These are phyloP conservation scores for Colletotrichum cereale DNA, from an alignment of 2,329 filamentous ascomycete genomes.

Conservation along the genomic window DNA sequence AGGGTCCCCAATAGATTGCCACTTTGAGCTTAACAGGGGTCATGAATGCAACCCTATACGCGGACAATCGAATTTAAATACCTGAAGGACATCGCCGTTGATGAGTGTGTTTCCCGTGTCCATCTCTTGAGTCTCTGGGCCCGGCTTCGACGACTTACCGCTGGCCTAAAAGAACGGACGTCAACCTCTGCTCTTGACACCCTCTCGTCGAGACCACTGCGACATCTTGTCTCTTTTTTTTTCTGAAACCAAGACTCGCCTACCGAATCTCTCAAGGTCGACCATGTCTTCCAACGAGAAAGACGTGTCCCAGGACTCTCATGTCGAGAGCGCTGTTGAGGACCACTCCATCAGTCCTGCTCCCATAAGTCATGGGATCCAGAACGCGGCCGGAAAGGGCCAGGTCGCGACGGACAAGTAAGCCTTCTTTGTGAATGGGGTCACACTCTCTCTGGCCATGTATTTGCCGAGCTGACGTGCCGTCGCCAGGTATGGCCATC, in stretches of 20 bases:
- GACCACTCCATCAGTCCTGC: constrained; percentile 33
- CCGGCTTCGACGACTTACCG: background rate
- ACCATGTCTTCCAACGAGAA: constrained; percentile 36
- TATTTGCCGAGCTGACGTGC: background rate
- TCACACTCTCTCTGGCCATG: fast-evolving
- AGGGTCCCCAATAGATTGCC: background rate
- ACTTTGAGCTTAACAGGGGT: background rate
- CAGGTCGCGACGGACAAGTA: constrained; percentile 62
- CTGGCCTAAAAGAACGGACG: background rate
- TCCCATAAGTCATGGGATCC: constrained; percentile 33
- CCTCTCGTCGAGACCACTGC: background rate
- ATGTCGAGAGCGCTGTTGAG: constrained; percentile 29
- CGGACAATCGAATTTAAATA: constrained; percentile 8
- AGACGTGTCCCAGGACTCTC: constrained; percentile 10
- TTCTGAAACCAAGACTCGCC: too few species aligned
- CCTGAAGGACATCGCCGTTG: background rate
- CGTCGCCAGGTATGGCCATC: constrained; percentile 57
- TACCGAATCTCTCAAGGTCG: too few species aligned
- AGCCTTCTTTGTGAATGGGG: constrained; percentile 5
- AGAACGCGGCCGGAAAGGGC: constrained; percentile 55
- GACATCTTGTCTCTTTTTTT: background rate
- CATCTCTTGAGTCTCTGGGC: background rate
- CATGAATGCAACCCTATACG: constrained; percentile 1
- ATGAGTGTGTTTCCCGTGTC: too few species aligned
- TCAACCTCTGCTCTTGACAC: background rate